Percentiles rank a stretch among this genome's conserved stretches.
phyloP scores from a whole-genome alignment of 169 alveolate genomes.

The Eimeria praecox region DNA sequence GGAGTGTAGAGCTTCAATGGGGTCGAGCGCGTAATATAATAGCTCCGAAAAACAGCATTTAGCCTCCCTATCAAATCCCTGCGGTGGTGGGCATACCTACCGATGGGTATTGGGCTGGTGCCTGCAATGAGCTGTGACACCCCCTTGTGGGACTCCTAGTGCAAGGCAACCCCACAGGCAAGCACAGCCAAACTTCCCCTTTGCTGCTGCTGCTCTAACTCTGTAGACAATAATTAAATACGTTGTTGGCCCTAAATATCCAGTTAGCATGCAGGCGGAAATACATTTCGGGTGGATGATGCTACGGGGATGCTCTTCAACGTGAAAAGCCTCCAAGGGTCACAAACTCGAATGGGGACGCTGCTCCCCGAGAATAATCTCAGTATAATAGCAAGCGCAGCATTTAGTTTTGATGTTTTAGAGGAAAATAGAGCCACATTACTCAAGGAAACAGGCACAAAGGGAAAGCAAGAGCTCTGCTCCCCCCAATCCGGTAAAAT shows the following conservation, averaged over 20 bases:
- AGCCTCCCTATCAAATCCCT: background rate
- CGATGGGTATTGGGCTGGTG: background rate
- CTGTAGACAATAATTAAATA: background rate
- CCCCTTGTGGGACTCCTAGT: background rate
- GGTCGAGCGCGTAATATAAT: no score
- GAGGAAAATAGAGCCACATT: background rate
- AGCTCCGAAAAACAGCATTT: no score
- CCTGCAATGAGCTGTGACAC: background rate
- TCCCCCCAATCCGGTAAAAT: background rate
- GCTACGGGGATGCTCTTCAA: background rate
- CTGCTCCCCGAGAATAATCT: background rate
- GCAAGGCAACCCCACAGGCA: background rate
- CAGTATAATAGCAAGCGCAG: background rate
- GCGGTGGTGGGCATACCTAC: background rate
- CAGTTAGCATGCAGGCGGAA: background rate
- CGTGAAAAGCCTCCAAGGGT: background rate
- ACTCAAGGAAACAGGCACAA: background rate
- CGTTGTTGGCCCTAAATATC: background rate
- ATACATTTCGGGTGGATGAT: no score
- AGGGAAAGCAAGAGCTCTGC: background rate
- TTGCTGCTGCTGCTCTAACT: background rate
- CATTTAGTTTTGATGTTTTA: background rate
- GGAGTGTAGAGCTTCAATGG: no score
- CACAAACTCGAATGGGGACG: background rate
- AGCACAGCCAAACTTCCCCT: background rate